Percentiles rank a stretch among this genome's conserved stretches.
These are phyloP conservation scores for Pseudomassariella vexata DNA, from an alignment of 2,329 filamentous ascomycete genomes.

Conservation along the genomic window DNA sequence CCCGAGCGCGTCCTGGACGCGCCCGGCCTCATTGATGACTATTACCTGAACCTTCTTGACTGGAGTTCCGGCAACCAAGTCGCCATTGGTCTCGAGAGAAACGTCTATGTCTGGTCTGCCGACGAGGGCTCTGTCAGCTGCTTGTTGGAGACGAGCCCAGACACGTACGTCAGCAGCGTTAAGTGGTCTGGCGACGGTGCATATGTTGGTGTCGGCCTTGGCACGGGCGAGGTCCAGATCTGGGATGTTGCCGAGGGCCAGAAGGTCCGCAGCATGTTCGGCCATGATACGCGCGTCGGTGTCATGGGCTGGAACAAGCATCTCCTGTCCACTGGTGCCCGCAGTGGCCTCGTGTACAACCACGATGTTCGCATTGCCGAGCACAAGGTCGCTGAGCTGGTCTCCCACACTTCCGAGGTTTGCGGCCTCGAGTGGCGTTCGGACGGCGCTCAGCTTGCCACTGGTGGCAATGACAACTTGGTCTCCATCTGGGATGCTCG, in stretches of 20 bases:
- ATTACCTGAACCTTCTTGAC: constrained; percentile 97
- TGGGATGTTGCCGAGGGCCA: constrained; percentile 95
- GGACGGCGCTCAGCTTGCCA: constrained; percentile 93
- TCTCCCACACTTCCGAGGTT: constrained; percentile 95
- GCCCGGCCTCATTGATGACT: constrained; percentile 93
- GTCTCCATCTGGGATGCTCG: constrained; percentile 99
- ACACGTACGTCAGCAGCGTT: constrained; percentile 96
- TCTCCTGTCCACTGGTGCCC: constrained; percentile 87
- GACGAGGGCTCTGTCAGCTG: constrained; percentile 86
- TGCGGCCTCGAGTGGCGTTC: constrained; percentile 97
- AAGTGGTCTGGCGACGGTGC: constrained; percentile 98
- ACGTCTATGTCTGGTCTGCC: constrained; percentile 97
- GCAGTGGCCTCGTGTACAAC: constrained; percentile 94
- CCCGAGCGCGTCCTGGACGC: constrained; percentile 96
- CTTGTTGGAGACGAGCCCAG: constrained; percentile 77
- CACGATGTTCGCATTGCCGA: constrained; percentile 96
- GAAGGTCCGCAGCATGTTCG: constrained; percentile 98
- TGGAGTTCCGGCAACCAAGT: constrained; percentile 98
- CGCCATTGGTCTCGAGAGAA: constrained; percentile 93
- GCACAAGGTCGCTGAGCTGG: constrained; percentile 96
- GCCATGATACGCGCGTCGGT: constrained; percentile 91
- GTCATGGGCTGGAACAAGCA: constrained; percentile 99
- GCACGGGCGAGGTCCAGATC: constrained; percentile 95
- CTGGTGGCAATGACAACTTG: constrained; percentile 97
- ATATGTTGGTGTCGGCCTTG: constrained; percentile 91